Evolutionary conservation across 1,284 basidiomycete species (phyloP).

Genomic region (Moesziomyces globuligerus): DNA sequence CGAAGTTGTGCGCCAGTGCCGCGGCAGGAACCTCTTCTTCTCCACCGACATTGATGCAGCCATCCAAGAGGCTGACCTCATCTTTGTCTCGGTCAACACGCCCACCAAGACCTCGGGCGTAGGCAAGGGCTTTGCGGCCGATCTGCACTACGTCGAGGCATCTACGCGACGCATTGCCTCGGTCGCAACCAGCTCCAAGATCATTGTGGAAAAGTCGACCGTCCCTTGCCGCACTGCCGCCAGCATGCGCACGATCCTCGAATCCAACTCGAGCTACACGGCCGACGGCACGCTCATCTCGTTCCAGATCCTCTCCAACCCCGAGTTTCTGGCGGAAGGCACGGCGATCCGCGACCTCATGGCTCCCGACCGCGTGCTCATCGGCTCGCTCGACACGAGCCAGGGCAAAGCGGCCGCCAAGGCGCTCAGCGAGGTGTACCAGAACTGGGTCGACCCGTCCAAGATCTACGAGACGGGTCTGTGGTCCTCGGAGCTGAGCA

Average conservation of each 20-base stretch:
- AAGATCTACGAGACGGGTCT: slow-evolving; percentile 92
- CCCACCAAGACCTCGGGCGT: slow-evolving; percentile 98
- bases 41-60: slow-evolving; percentile 92
- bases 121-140: slow-evolving; percentile 95
- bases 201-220: slow-evolving; percentile 99
- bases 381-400: slow-evolving; percentile 88
- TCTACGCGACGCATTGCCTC: slow-evolving; percentile 95
- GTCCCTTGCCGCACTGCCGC: slow-evolving; percentile 98
- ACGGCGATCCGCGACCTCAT: slow-evolving; percentile 92
- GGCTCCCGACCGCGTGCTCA: slow-evolving; percentile 91
- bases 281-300: slow-evolving; percentile 78
- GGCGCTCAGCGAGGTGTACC: slow-evolving; percentile 82
- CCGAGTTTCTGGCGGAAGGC: slow-evolving; percentile 98
- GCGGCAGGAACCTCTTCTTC: slow-evolving; percentile 96
- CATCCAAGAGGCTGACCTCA: slow-evolving; percentile 87
- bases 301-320: slow-evolving; percentile 99
- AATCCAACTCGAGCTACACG: slow-evolving; percentile 80
- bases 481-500: slow-evolving; percentile 98
- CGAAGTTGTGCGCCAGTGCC: slow-evolving; percentile 85
- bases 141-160: slow-evolving; percentile 78
- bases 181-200: slow-evolving; percentile 90
- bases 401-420: slow-evolving; percentile 84
- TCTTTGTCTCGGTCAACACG: slow-evolving; percentile 86
- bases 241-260: slow-evolving; percentile 98
- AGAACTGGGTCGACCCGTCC: slow-evolving; percentile 91